Evolutionary conservation across 306 rosid genomes (phyloP).

Genomic region (Malus asiatica): DNA sequence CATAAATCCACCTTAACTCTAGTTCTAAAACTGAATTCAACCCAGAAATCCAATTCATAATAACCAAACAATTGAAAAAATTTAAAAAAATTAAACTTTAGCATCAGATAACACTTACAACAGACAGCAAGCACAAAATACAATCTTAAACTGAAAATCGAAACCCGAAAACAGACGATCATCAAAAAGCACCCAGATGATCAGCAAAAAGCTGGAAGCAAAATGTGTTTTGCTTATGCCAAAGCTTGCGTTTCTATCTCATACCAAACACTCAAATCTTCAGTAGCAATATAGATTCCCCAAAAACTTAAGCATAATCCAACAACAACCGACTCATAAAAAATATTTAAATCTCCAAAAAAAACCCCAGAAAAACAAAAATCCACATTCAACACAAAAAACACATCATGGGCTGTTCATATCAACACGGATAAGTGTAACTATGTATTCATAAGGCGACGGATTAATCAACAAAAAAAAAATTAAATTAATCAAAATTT

Average conservation of each 20-base stretch:
- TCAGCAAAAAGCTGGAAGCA: neutral
- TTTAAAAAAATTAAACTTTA: neutral
- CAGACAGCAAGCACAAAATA: neutral
- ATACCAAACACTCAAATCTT: neutral
- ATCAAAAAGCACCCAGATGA: neutral
- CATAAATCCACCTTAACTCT: neutral
- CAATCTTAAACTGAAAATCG: neutral
- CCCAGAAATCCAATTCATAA: neutral
- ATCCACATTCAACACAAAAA: neutral
- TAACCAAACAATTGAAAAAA: neutral
- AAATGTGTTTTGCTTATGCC: neutral
- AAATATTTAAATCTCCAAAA: neutral
- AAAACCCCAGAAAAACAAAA: neutral
- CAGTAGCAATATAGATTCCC: neutral
- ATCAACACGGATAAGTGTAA: neutral
- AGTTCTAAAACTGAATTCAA: neutral
- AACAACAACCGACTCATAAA: neutral
- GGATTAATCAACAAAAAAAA: neutral
- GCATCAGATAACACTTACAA: neutral
- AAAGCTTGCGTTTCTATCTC: neutral
- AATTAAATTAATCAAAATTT: neutral
- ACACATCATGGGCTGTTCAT: neutral
- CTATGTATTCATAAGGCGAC: neutral
- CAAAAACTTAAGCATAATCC: neutral
- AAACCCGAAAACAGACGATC: neutral